Percentiles rank a stretch among this genome's conserved stretches.
These are phyloP conservation scores for Nyctanthes arbortristis DNA, from an alignment of 257 asterid genomes.

Conservation along the genomic window DNA sequence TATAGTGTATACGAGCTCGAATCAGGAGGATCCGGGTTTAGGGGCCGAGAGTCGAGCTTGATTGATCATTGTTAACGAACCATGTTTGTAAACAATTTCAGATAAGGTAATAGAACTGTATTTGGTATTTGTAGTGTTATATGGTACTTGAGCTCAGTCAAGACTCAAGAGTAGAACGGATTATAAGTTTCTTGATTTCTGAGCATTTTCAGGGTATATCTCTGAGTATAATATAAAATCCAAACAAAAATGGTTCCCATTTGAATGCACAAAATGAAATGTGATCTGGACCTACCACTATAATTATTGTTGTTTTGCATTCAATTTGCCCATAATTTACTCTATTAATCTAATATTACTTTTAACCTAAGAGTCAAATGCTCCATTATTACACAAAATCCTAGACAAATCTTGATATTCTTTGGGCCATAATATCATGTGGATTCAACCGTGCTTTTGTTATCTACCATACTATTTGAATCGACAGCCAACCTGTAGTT, in stretches of 20 bases:
- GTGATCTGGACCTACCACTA: constrained; percentile 16
- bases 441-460: background rate
- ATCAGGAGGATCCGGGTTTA: background rate
- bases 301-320: background rate
- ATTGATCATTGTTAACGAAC: no score
- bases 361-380: constrained; percentile 21
- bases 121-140: no score
- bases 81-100: no score
- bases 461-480: constrained; percentile 3
- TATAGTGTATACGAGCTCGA: background rate
- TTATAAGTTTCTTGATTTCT: background rate
- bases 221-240: background rate
- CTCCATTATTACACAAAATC: constrained; percentile 12
- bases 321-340: constrained; percentile 6
- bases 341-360: background rate
- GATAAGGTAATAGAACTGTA: no score
- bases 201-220: background rate
- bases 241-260: background rate
- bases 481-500: constrained; percentile 28
- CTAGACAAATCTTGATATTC: background rate
- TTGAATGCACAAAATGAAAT: background rate
- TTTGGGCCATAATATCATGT: constrained; percentile 11
- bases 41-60: no score
- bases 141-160: no score
- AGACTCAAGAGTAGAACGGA: no score